Percentiles rank a stretch among this genome's conserved stretches.
Conservation (phyloP, 2,329 filamentous ascomycete genomes). For the Pochonia chlamydosporia region DNA sequence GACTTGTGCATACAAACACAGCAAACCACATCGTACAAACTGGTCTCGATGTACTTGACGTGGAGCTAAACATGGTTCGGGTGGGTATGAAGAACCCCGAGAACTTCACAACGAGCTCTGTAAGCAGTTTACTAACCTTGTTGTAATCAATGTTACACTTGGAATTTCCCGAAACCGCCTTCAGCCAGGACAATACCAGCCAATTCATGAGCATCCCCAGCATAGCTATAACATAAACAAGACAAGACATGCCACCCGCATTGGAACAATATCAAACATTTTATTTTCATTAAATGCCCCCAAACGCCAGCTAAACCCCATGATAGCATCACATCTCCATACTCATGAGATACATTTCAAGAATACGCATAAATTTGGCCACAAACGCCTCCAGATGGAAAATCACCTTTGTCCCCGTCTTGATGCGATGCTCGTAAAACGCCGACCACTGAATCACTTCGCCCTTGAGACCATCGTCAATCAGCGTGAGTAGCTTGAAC, state of each 20-base stretch:
- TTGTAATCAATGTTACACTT: too few species aligned
- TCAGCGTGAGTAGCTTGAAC: conserved; percentile 81
- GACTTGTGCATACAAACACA: too few species aligned
- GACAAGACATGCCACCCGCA: background rate
- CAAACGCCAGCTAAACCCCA: background rate
- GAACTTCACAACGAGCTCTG: too few species aligned
- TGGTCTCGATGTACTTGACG: too few species aligned
- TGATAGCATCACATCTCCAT: conserved; percentile 70
- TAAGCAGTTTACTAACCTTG: too few species aligned
- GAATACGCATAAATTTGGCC: conserved; percentile 94
- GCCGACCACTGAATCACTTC: conserved; percentile 95
- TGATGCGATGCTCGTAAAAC: conserved; percentile 94
- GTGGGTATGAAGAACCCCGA: too few species aligned
- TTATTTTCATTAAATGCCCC: background rate
- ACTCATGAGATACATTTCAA: conserved; percentile 86
- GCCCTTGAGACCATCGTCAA: conserved; percentile 83
- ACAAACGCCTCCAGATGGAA: conserved; percentile 98
- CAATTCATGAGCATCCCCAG: background rate
- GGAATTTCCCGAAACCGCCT: too few species aligned
- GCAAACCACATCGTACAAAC: too few species aligned
- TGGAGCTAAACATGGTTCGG: too few species aligned
- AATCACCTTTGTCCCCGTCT: conserved; percentile 88
- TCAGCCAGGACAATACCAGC: too few species aligned
- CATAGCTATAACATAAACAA: background rate
- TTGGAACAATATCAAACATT: too few species aligned